Evolutionary conservation across 2,329 filamentous ascomycete species (phyloP).

Genomic region (Pseudogymnoascus sp.): DNA sequence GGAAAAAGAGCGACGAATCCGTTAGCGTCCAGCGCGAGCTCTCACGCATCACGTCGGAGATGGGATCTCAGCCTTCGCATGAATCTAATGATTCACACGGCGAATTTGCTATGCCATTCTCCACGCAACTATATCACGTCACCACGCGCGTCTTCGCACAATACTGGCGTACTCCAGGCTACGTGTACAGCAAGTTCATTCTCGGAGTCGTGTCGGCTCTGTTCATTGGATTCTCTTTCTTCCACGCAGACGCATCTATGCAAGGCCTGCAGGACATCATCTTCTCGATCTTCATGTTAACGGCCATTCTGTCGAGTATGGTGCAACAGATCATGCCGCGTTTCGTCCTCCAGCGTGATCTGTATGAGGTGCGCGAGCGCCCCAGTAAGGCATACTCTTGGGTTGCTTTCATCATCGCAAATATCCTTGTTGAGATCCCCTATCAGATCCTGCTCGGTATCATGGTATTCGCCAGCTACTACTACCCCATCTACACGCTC

Average conservation of each 20-base stretch:
- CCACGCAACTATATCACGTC: slow-evolving; percentile 55
- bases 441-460: slow-evolving; percentile 71
- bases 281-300: slow-evolving; percentile 64
- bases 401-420: slow-evolving; percentile 27
- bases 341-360: slow-evolving; percentile 58
- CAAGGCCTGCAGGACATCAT: slow-evolving; percentile 64
- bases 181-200: slow-evolving; percentile 62
- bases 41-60: slow-evolving; percentile 19
- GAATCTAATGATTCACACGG: slow-evolving; percentile 45
- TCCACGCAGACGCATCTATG: slow-evolving; percentile 48
- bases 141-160: slow-evolving; percentile 63
- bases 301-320: slow-evolving; percentile 60
- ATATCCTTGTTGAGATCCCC: slow-evolving; percentile 72
- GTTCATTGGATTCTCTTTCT: slow-evolving; percentile 66
- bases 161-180: slow-evolving; percentile 69
- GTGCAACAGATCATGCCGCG: slow-evolving; percentile 62
- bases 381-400: slow-evolving; percentile 31
- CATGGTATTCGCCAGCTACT: slow-evolving; percentile 72
- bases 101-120: slow-evolving; percentile 74
- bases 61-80: slow-evolving; percentile 31
- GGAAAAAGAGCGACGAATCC: slow-evolving; percentile 30
- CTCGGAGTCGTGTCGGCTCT: slow-evolving; percentile 42
- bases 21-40: slow-evolving; percentile 29
- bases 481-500: slow-evolving; percentile 64
- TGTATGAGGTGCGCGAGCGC: slow-evolving; percentile 49